Conservation (phyloP, 305 asterid species). For the Nicotiana rustica region DNA sequence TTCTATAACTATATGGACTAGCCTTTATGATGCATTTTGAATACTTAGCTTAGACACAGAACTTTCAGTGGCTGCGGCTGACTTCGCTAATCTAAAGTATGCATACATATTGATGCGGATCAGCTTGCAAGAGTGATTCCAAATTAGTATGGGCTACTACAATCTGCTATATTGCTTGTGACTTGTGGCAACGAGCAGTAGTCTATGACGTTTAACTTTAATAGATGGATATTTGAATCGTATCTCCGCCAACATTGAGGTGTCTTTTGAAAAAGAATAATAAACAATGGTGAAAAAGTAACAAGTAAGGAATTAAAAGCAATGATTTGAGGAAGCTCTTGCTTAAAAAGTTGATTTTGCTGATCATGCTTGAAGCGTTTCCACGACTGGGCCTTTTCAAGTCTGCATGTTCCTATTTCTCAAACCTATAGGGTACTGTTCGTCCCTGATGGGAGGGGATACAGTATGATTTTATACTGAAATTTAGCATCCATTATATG, state of each 20-base stretch:
- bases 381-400: background rate
- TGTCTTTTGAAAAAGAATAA: background rate
- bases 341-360: background rate
- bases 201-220: background rate
- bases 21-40: background rate
- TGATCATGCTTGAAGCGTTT: background rate
- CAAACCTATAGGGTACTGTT: background rate
- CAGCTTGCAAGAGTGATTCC: too few species aligned
- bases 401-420: background rate
- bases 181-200: background rate
- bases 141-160: too few species aligned
- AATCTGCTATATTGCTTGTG: too few species aligned
- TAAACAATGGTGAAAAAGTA: background rate
- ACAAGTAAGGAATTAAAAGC: background rate
- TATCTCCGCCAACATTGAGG: background rate
- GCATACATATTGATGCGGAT: too few species aligned
- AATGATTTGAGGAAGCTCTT: background rate
- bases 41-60: background rate
- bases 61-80: too few species aligned
- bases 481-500: conserved; percentile 10
- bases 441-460: background rate
- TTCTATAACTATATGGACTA: background rate
- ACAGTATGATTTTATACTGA: background rate
- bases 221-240: background rate
- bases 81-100: too few species aligned